Evolutionary conservation across 1,284 basidiomycete species (phyloP).

Genomic region (Marasmius tenuissimus): DNA sequence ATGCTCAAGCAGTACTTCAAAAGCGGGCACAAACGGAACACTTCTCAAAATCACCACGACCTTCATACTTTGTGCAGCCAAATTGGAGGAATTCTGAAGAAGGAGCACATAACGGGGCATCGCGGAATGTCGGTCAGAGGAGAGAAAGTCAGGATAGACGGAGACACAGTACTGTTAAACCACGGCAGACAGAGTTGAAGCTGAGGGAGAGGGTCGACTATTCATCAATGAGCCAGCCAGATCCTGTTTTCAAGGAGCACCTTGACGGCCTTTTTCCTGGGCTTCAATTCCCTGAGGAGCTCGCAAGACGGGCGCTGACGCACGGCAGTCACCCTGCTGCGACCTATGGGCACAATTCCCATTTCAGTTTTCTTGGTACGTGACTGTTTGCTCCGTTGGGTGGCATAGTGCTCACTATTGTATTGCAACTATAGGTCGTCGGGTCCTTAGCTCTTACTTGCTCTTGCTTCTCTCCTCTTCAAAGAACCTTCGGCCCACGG

Average conservation of each 20-base stretch:
- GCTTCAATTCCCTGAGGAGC: constrained; percentile 65
- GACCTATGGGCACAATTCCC: constrained; percentile 65
- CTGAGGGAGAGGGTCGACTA: constrained; percentile 7
- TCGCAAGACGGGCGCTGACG: constrained; percentile 71
- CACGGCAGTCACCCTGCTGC: constrained; percentile 71
- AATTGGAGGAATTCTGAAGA: constrained; percentile 7
- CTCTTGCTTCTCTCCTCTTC: constrained; percentile 46
- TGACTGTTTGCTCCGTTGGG: not conserved
- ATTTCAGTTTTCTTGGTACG: constrained; percentile 69
- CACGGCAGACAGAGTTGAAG: not conserved
- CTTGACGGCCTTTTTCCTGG: constrained; percentile 63
- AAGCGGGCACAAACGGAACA: constrained; percentile 17
- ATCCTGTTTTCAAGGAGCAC: constrained; percentile 44
- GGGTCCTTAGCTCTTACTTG: not conserved
- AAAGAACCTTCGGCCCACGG: constrained; percentile 47
- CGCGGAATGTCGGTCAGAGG: not conserved
- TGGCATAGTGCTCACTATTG: not conserved
- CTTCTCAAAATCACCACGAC: constrained; percentile 10
- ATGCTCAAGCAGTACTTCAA: constrained; percentile 26
- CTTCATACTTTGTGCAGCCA: constrained; percentile 15
- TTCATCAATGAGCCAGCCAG: constrained; percentile 16
- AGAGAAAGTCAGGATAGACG: not conserved
- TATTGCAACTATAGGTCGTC: constrained; percentile 1
- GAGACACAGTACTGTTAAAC: not conserved
- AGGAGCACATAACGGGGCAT: not conserved